Conservation (phyloP, 176 grass and related monocot species). For the Phyllostachys edulis region DNA sequence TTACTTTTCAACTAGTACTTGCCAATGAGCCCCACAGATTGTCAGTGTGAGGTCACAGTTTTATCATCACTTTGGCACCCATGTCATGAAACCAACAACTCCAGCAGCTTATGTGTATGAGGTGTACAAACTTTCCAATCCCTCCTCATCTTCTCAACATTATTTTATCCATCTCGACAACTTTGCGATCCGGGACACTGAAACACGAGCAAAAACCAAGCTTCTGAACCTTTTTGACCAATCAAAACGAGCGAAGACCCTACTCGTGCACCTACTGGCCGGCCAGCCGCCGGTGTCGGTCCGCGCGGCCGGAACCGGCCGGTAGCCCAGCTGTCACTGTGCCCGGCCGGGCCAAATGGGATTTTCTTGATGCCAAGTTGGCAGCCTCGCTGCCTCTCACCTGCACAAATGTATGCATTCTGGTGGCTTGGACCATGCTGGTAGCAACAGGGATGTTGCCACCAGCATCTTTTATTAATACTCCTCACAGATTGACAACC, state of each 20-base stretch:
- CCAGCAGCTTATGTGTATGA: conserved; percentile 27
- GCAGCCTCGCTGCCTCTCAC: not conserved
- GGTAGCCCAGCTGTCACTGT: conserved; percentile 26
- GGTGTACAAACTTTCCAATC: conserved; percentile 18
- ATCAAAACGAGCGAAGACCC: not conserved
- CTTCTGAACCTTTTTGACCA: conserved; percentile 20
- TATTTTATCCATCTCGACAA: conserved; percentile 9
- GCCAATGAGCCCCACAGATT: conserved; percentile 25
- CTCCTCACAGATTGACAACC: conserved; percentile 18
- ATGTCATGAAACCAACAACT: conserved; percentile 37
- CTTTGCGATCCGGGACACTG: not conserved
- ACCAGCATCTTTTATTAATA: conserved; percentile 24
- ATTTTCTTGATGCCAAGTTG: conserved; percentile 29
- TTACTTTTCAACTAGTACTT: conserved; percentile 16
- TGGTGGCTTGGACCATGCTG: conserved; percentile 46
- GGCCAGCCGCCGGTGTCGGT: not conserved
- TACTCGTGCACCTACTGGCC: not conserved
- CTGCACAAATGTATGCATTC: conserved; percentile 18
- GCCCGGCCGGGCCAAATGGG: not conserved
- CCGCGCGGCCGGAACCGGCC: not conserved
- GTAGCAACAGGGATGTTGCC: conserved; percentile 26
- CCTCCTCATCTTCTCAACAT: conserved; percentile 13
- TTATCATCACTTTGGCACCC: not conserved
- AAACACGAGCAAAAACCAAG: conserved; percentile 24
- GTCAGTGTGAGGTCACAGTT: conserved; percentile 25